Evolutionary conservation across 768 basidiomycete species (phyloP).

Genomic region (Hortiboletus campestris): DNA sequence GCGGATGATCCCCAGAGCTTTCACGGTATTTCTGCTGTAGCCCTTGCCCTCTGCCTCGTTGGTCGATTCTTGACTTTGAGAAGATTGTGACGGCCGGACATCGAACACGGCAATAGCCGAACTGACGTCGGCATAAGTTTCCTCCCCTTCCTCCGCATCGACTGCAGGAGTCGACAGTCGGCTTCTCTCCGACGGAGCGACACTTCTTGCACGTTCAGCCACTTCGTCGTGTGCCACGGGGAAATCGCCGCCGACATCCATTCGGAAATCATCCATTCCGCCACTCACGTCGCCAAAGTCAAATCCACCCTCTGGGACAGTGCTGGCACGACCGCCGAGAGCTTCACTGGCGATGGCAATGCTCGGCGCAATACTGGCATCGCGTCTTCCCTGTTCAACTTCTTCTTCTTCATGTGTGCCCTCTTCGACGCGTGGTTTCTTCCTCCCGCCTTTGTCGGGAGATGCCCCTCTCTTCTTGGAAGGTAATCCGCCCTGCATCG

Average conservation of each 20-base stretch:
- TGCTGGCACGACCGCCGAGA: slow-evolving; percentile 50
- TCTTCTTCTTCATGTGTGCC: slow-evolving; percentile 51
- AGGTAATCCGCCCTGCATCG: slow-evolving; percentile 46
- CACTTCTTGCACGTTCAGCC: slow-evolving; percentile 45
- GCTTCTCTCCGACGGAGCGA: slow-evolving; percentile 54
- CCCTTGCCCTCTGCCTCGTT: slow-evolving; percentile 60
- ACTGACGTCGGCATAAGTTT: slow-evolving; percentile 62
- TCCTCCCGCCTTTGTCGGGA: slow-evolving; percentile 54
- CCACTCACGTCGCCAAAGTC: slow-evolving; percentile 60
- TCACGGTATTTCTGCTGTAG: slow-evolving; percentile 87
- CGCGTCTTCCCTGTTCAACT: slow-evolving; percentile 71
- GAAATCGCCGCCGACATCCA: slow-evolving; percentile 58
- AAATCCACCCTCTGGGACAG: slow-evolving; percentile 55
- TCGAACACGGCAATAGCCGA: slow-evolving; percentile 87
- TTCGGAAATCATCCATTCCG: slow-evolving; percentile 65
- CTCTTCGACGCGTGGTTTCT: slow-evolving; percentile 58
- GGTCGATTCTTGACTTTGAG: slow-evolving; percentile 45
- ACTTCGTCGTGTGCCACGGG: slow-evolving; percentile 30
- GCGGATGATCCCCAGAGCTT: slow-evolving; percentile 74
- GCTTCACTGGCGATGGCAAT: slow-evolving; percentile 55
- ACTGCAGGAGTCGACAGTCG: slow-evolving; percentile 66
- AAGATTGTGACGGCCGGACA: slow-evolving; percentile 52
- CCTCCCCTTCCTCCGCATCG: slow-evolving; percentile 62
- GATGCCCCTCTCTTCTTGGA: slow-evolving; percentile 61
- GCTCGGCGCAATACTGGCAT: slow-evolving; percentile 61